These are phyloP conservation scores for Xylaria sp. DNA, from an alignment of 2,329 filamentous ascomycete species.

Conservation along the genomic window DNA sequence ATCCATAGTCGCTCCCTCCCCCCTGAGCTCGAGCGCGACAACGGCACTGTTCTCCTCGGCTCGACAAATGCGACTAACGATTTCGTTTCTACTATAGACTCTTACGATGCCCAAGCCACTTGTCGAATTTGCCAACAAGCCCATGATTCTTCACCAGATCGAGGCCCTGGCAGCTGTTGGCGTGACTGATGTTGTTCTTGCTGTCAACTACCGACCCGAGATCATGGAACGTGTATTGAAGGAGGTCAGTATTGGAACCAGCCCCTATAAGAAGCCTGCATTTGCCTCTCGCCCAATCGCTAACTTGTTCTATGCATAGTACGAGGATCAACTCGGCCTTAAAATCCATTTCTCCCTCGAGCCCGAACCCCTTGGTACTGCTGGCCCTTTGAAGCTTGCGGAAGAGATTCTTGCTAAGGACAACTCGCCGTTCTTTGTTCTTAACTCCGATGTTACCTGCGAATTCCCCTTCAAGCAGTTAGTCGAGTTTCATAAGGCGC, in stretches of 20 bases:
- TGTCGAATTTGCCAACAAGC: constrained; percentile 98
- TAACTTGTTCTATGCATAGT: constrained; percentile 60
- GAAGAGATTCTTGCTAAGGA: constrained; percentile 93
- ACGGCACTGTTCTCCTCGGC: constrained; percentile 3
- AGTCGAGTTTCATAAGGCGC: constrained; percentile 88
- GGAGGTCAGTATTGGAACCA: constrained; percentile 69
- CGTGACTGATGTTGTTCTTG: constrained; percentile 96
- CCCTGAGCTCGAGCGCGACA: constrained; percentile 14
- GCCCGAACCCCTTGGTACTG: constrained; percentile 92
- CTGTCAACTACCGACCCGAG: constrained; percentile 98
- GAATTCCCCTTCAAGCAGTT: constrained; percentile 95
- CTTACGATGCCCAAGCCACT: constrained; percentile 96
- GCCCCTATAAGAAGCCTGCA: constrained; percentile 14
- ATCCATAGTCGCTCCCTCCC: constrained; percentile 10
- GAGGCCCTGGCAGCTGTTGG: constrained; percentile 92
- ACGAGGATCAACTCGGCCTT: constrained; percentile 91
- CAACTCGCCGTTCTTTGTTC: constrained; percentile 94
- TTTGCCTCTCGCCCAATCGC: constrained; percentile 33
- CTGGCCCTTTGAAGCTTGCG: constrained; percentile 93
- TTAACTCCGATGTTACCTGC: constrained; percentile 98
- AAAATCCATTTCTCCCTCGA: constrained; percentile 98
- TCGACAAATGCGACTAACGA: constrained; percentile 19
- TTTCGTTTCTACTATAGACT: constrained; percentile 67
- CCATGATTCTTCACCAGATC: constrained; percentile 99
- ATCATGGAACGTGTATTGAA: constrained; percentile 94